A percentile compares a stretch with the other conserved stretches of the same genome.
phyloP scores from a whole-genome alignment of 1,284 basidiomycete genomes.

The Apiotrichum brassicae region DNA sequence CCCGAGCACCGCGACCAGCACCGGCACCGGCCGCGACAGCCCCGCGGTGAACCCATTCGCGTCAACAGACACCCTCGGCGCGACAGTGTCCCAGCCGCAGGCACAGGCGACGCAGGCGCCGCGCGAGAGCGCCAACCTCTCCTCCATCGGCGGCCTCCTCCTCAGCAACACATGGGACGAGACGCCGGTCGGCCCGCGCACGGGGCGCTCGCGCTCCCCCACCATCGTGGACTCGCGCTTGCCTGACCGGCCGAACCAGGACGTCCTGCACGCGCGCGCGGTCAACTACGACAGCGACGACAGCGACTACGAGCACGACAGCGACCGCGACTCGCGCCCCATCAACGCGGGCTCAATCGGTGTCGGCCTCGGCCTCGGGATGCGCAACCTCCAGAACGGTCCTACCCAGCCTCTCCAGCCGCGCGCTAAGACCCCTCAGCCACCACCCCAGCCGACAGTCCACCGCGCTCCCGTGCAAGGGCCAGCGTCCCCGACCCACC shows the following conservation, averaged over 20 bases:
- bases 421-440: not conserved
- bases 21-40: not conserved
- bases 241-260: too few species aligned
- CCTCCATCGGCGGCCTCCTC: conserved; percentile 15
- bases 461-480: not conserved
- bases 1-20: not conserved
- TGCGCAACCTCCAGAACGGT: not conserved
- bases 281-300: conserved; percentile 1
- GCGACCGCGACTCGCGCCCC: not conserved
- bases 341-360: not conserved
- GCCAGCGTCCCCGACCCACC: not conserved
- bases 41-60: conserved; percentile 4
- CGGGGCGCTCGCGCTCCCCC: not conserved
- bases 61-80: not conserved
- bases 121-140: conserved; percentile 12
- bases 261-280: conserved; percentile 9
- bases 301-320: not conserved
- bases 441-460: not conserved
- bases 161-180: not conserved
- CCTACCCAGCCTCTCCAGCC: conserved; percentile 1
- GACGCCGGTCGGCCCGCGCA: not conserved
- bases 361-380: not conserved
- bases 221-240: not conserved
- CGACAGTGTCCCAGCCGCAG: not conserved
- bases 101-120: too few species aligned